Evolutionary conservation across 345 rosid genomes (phyloP).

Genomic region (Populus alba): DNA sequence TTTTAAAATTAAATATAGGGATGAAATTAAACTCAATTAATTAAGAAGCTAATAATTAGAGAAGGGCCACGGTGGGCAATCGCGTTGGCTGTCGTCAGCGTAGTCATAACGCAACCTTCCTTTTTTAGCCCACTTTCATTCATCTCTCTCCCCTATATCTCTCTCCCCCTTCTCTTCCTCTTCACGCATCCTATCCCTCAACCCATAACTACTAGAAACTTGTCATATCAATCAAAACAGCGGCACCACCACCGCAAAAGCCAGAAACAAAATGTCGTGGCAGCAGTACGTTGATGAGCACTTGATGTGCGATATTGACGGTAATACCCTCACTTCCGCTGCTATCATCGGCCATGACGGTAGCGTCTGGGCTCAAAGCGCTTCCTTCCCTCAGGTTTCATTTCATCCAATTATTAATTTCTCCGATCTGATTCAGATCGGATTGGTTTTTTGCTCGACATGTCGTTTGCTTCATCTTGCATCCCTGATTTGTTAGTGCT

Average conservation of each 20-base stretch:
- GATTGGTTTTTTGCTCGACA: not conserved
- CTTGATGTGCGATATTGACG: constrained; percentile 24
- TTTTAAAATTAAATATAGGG: too few relatives aligned
- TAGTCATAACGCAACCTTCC: not conserved
- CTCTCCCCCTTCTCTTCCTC: not conserved
- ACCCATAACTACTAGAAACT: not conserved
- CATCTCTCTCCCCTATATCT: not conserved
- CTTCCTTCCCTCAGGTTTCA: constrained; percentile 17
- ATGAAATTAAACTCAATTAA: too few relatives aligned
- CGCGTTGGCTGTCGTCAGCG: not conserved
- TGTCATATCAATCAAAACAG: not conserved
- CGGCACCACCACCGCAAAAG: not conserved
- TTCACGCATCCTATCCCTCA: not conserved
- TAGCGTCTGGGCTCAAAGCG: constrained; percentile 17
- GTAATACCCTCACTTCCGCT: constrained; percentile 12
- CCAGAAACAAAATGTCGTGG: constrained; percentile 13
- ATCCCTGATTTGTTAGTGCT: not conserved
- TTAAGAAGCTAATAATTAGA: not conserved
- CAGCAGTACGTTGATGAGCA: constrained; percentile 19
- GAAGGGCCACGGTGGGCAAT: not conserved
- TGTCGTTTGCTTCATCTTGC: not conserved
- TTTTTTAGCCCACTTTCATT: not conserved
- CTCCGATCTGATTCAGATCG: not conserved
- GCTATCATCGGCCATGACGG: constrained; percentile 22
- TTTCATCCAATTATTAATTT: not conserved